Evolutionary conservation across 345 rosid species (phyloP).

Genomic region (Raphanus sativus): DNA sequence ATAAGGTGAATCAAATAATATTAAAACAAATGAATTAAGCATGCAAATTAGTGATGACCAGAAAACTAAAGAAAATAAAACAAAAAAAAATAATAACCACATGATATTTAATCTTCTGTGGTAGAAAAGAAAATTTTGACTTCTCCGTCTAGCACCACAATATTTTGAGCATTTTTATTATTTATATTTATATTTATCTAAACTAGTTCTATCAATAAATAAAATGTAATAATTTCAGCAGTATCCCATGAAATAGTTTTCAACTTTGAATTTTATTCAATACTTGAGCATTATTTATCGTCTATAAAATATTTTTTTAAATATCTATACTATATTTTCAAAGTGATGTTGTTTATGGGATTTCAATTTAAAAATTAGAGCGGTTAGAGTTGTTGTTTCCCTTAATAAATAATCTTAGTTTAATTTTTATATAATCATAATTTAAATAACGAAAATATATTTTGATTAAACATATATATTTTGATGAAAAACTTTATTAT

Average conservation of each 20-base stretch:
- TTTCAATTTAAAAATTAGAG: too few relatives aligned
- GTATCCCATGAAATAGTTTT: background rate
- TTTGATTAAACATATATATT: too few relatives aligned
- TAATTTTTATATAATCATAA: too few relatives aligned
- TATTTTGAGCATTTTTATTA: background rate
- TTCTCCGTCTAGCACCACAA: background rate
- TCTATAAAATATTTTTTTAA: too few relatives aligned
- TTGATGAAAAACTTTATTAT: too few relatives aligned
- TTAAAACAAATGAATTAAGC: background rate
- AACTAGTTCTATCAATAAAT: background rate
- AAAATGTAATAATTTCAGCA: background rate
- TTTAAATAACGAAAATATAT: too few relatives aligned
- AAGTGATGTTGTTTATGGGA: too few relatives aligned
- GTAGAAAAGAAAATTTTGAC: background rate
- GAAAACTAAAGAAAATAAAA: too few relatives aligned
- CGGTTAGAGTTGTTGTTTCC: too few relatives aligned
- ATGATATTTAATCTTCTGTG: background rate
- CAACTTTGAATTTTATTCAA: background rate
- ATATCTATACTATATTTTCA: too few relatives aligned
- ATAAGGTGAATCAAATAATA: background rate
- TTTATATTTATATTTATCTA: background rate
- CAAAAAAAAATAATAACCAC: background rate
- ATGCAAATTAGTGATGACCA: background rate
- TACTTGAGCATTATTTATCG: too few relatives aligned
- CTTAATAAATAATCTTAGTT: too few relatives aligned